phyloP scores from a whole-genome alignment of 2,329 filamentous ascomycete genomes.

The Phaeophleospora eucalypticola region DNA sequence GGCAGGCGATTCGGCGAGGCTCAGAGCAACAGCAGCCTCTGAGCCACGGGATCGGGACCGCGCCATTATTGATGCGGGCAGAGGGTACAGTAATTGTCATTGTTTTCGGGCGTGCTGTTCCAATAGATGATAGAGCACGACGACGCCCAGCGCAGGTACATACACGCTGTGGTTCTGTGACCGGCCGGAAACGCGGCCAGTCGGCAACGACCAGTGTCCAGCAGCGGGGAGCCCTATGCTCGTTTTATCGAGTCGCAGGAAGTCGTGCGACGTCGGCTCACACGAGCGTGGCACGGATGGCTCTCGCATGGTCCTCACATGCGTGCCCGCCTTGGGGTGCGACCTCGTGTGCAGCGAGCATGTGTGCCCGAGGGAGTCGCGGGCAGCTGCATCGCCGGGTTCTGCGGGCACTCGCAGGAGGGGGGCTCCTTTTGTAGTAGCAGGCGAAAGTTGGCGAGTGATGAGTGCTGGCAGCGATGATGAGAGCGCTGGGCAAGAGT shows the following conservation, averaged over 20 bases:
- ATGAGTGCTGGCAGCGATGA: neutral
- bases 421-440: too few species aligned
- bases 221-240: conserved; percentile 1
- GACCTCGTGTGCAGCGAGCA: neutral
- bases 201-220: neutral
- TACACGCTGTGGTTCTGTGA: conserved; percentile 10
- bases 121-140: conserved; percentile 12
- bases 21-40: conserved; percentile 11
- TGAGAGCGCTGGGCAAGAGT: neutral
- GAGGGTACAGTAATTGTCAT: conserved; percentile 9
- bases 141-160: conserved; percentile 17
- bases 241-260: conserved; percentile 7
- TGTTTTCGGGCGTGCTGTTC: conserved; percentile 7
- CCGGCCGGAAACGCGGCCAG: conserved; percentile 1
- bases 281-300: conserved; percentile 2
- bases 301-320: conserved; percentile 8
- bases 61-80: conserved; percentile 4
- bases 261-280: neutral
- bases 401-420: too few species aligned
- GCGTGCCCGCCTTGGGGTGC: neutral
- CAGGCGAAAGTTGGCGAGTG: too few species aligned
- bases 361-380: too few species aligned
- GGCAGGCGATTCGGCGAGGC: conserved; percentile 66
- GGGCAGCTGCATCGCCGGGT: too few species aligned
- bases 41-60: conserved; percentile 11